Evolutionary conservation across 495 filamentous ascomycete species (phyloP).

Genomic region (Hyaloscypha hepaticicola): DNA sequence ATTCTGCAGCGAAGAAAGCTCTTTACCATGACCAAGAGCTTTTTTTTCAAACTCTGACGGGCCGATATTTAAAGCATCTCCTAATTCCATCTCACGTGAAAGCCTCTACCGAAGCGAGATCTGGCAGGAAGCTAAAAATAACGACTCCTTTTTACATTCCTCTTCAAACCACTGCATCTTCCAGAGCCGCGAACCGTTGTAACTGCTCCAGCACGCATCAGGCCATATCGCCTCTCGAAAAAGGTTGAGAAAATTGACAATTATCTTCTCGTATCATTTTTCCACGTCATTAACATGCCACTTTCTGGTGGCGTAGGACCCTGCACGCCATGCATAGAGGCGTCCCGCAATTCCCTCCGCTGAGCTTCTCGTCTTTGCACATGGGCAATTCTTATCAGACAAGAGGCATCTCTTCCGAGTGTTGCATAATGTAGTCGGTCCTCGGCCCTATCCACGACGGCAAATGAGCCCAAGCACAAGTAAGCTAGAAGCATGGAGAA

Average conservation of each 20-base stretch:
- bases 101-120: neutral
- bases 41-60: neutral
- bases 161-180: neutral
- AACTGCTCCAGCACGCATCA: neutral
- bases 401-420: neutral
- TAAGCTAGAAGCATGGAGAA: neutral
- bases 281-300: constrained; percentile 5
- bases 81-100: neutral
- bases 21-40: neutral
- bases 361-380: neutral
- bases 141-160: neutral
- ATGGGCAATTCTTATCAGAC: neutral
- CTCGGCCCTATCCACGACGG: constrained; percentile 16
- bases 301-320: constrained; percentile 3
- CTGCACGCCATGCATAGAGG: neutral
- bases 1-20: neutral
- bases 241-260: neutral
- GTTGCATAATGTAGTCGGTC: neutral
- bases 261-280: neutral
- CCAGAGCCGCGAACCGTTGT: no score
- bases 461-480: neutral
- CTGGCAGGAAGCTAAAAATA: no score
- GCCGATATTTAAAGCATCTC: neutral
- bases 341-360: neutral
- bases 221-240: neutral